Evolutionary conservation across 2,329 filamentous ascomycete genomes (phyloP).

Genomic region (Penicillium sp.): DNA sequence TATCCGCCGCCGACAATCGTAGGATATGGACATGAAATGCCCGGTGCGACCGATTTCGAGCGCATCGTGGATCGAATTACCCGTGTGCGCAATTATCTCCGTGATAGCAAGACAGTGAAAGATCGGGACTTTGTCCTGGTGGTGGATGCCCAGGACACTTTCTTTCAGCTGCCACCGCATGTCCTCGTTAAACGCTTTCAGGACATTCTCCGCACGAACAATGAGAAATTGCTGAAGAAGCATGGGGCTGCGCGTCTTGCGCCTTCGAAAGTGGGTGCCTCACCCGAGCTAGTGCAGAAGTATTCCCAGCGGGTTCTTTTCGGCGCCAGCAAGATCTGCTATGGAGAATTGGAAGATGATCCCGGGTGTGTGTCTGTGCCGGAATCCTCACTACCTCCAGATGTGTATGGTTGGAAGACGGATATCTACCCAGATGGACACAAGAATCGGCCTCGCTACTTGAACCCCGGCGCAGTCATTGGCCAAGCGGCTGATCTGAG

Average conservation of each 20-base stretch:
- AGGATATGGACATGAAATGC: slow-evolving; percentile 44
- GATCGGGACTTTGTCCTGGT: slow-evolving; percentile 67
- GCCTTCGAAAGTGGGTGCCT: slow-evolving; percentile 18
- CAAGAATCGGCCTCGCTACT: slow-evolving; percentile 52
- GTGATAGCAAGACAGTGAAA: slow-evolving; percentile 51
- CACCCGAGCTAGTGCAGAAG: slow-evolving; percentile 38
- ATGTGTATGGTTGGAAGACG: slow-evolving; percentile 54
- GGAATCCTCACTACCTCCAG: slow-evolving; percentile 53
- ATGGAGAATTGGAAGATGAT: slow-evolving; percentile 46
- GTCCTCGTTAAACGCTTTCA: slow-evolving; percentile 68
- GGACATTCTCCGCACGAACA: slow-evolving; percentile 56
- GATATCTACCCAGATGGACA: slow-evolving; percentile 42
- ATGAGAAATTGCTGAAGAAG: slow-evolving; percentile 55
- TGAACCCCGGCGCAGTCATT: slow-evolving; percentile 56
- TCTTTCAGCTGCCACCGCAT: slow-evolving; percentile 68
- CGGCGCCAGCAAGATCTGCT: slow-evolving; percentile 59
- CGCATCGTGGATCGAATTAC: slow-evolving; percentile 52
- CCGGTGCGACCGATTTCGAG: slow-evolving; percentile 40
- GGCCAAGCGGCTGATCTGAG: slow-evolving; percentile 56
- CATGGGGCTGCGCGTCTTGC: slow-evolving; percentile 49
- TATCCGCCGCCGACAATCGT: slow-evolving; percentile 63
- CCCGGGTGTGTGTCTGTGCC: slow-evolving; percentile 59
- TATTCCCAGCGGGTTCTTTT: slow-evolving; percentile 62
- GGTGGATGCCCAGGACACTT: slow-evolving; percentile 66
- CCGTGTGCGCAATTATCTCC: slow-evolving; percentile 54